These are phyloP conservation scores for Pythium phragmitis DNA, from an alignment of 352 stramenopile genomes.

Conservation along the genomic window DNA sequence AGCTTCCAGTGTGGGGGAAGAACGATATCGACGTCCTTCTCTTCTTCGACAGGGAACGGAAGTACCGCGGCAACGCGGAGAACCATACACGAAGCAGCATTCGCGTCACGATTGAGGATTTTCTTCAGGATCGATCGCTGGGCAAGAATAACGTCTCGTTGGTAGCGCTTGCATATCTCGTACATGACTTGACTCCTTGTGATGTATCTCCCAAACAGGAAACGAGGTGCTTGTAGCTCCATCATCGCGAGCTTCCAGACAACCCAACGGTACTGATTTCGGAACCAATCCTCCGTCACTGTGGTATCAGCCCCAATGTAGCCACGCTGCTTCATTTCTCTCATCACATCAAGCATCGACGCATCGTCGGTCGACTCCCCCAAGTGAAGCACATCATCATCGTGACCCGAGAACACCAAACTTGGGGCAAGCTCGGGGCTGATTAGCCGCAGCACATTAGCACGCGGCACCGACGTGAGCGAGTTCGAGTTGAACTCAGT, in stretches of 20 bases:
- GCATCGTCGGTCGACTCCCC: slow-evolving; percentile 1
- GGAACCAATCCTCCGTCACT: slow-evolving; percentile 57
- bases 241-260: slow-evolving; percentile 68
- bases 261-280: slow-evolving; percentile 75
- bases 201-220: slow-evolving; percentile 56
- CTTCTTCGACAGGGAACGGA: slow-evolving; percentile 32
- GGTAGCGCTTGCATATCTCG: slow-evolving; percentile 49
- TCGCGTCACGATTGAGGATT: slow-evolving; percentile 64
- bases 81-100: slow-evolving; percentile 61
- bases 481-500: slow-evolving; percentile 1
- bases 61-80: slow-evolving; percentile 60
- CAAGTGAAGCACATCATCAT: neutral
- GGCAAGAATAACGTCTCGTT: slow-evolving; percentile 50
- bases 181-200: slow-evolving; percentile 58
- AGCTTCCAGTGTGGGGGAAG: slow-evolving; percentile 56
- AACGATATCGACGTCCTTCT: slow-evolving; percentile 34
- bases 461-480: neutral
- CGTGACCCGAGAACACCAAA: neutral
- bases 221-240: slow-evolving; percentile 46
- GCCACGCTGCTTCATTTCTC: slow-evolving; percentile 30
- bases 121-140: slow-evolving; percentile 67
- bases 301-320: slow-evolving; percentile 32
- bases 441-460: neutral
- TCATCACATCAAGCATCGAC: slow-evolving; percentile 33
- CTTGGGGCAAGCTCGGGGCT: neutral